A percentile compares a stretch with the other conserved stretches of the same genome.
These are phyloP conservation scores for Moelleriella libera DNA, from an alignment of 2,329 filamentous ascomycete genomes.

Conservation along the genomic window DNA sequence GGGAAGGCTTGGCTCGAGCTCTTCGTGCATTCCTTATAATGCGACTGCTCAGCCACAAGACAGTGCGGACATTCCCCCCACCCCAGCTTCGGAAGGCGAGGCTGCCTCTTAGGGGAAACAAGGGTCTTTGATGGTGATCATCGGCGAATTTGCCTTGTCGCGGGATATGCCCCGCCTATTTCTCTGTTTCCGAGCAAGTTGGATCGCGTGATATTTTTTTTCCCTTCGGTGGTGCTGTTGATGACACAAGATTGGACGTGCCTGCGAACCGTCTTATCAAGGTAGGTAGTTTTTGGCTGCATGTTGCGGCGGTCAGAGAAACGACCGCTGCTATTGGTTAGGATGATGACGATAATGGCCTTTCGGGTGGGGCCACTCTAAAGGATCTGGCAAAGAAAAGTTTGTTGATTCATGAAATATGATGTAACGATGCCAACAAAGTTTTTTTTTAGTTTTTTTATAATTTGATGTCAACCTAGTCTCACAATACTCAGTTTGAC, in stretches of 20 bases:
- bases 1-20: constrained; percentile 13
- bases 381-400: not conserved
- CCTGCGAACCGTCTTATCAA: too few relatives aligned
- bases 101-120: not conserved
- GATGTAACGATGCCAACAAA: not conserved
- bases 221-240: too few relatives aligned
- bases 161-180: too few relatives aligned
- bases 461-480: too few relatives aligned
- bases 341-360: not conserved
- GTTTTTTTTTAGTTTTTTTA: too few relatives aligned
- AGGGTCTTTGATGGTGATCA: too few relatives aligned
- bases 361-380: not conserved
- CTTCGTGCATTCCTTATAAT: not conserved
- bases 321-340: not conserved
- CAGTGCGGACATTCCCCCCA: not conserved
- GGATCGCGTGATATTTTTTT: too few relatives aligned
- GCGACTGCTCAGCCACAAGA: not conserved
- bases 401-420: not conserved
- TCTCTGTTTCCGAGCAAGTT: too few relatives aligned
- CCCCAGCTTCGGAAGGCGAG: not conserved
- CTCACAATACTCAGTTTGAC: too few relatives aligned
- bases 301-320: not conserved
- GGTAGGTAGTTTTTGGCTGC: too few relatives aligned
- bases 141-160: too few relatives aligned
- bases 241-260: too few relatives aligned